A percentile compares a stretch with the other conserved stretches of the same genome.
Evolutionary conservation across 495 filamentous ascomycete genomes (phyloP).

Genomic region (Hypoxylon lienhwacheense): DNA sequence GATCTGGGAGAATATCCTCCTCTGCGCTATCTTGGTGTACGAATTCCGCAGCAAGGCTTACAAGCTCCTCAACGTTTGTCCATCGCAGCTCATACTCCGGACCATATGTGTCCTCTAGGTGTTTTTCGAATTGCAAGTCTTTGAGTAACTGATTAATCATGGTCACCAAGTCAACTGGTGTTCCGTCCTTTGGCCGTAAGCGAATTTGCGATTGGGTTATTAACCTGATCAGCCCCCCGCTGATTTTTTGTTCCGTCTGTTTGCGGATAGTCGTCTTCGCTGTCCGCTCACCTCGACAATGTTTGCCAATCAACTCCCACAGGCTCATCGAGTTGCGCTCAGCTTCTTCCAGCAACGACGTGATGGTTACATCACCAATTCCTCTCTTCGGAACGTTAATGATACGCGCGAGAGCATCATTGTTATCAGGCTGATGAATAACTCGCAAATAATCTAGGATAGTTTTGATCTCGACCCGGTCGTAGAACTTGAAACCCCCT

Average conservation of each 20-base stretch:
- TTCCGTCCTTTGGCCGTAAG: constrained; percentile 50
- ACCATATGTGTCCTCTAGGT: constrained; percentile 67
- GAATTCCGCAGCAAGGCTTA: constrained; percentile 76
- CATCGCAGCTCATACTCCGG: constrained; percentile 81
- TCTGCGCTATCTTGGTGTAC: constrained; percentile 49
- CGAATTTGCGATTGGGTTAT: constrained; percentile 63
- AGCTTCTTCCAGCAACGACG: constrained; percentile 69
- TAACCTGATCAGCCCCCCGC: constrained; percentile 51
- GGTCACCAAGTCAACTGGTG: constrained; percentile 60
- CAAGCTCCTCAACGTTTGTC: constrained; percentile 89
- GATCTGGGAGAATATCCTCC: constrained; percentile 72
- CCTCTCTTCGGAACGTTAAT: constrained; percentile 83
- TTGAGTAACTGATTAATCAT: constrained; percentile 74
- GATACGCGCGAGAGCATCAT: constrained; percentile 81
- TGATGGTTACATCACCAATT: constrained; percentile 81
- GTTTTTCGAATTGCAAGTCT: constrained; percentile 71
- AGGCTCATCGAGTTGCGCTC: constrained; percentile 69
- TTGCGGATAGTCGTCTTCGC: constrained; percentile 70
- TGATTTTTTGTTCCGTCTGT: constrained; percentile 60
- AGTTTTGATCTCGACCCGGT: constrained; percentile 86
- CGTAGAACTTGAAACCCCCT: constrained; percentile 84
- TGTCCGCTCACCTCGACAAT: constrained; percentile 68
- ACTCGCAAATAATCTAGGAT: constrained; percentile 88
- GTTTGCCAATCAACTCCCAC: constrained; percentile 71
- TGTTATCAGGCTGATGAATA: constrained; percentile 82